phyloP scores from a whole-genome alignment of 257 asterid species.

The Leptodermis oblonga region DNA sequence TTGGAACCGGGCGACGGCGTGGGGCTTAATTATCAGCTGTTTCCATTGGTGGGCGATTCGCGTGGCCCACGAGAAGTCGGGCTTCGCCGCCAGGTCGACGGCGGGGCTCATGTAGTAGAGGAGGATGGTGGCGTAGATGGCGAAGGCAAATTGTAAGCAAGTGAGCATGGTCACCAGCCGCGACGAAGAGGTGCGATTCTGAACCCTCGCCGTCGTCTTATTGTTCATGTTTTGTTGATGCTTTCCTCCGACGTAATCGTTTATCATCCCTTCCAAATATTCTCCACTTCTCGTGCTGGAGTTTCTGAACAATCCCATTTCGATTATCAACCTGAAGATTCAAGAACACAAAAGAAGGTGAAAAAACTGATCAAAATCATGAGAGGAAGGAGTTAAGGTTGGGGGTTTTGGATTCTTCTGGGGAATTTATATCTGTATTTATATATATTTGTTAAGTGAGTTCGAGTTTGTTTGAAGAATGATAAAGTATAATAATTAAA shows the following conservation, averaged over 20 bases:
- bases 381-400: too few species aligned
- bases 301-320: constrained; percentile 45
- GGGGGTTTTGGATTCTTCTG: not conserved
- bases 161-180: constrained; percentile 60
- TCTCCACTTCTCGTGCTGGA: constrained; percentile 50
- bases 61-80: constrained; percentile 76
- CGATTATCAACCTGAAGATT: too few species aligned
- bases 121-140: constrained; percentile 81
- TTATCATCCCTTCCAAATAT: constrained; percentile 68
- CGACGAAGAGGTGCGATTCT: constrained; percentile 37
- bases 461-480: constrained; percentile 5
- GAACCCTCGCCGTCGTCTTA: constrained; percentile 32
- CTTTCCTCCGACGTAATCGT: constrained; percentile 62
- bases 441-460: not conserved
- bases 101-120: constrained; percentile 79
- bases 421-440: constrained; percentile 8
- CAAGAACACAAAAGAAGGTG: not conserved
- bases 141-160: constrained; percentile 73
- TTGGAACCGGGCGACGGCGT: constrained; percentile 39
- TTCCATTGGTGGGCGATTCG: constrained; percentile 68
- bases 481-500: constrained; percentile 29
- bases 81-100: constrained; percentile 51
- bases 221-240: constrained; percentile 23
- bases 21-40: constrained; percentile 50
- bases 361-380: not conserved